Base-by-base conservation (phyloP, 2,329 filamentous ascomycete species). In the Fonsecaea pedrosoi region DNA sequence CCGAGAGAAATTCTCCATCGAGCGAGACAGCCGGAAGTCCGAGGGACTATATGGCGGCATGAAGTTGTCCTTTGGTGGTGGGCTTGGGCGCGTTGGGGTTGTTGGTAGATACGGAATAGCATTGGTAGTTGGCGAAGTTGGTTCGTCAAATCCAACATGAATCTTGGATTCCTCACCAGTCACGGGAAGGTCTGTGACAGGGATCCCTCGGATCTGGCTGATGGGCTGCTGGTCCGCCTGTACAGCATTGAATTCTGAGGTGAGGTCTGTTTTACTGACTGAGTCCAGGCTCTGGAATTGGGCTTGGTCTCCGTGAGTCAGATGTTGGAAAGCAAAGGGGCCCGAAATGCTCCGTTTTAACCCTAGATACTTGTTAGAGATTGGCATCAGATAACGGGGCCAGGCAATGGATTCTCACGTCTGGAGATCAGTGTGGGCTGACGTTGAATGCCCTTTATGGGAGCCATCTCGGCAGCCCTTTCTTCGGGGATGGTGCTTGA, bases 241-340 rank as follows among this genome's bases (percentile, higher is more conserved):
- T 61, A 85, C 82, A 34, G 83, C 80, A 63, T 82, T 83, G 74
- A 86, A 86, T 69, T 85, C 83, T 6, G 81, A 81, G 34, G 82
- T 82, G 21, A 87, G 77, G 35, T 86, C 82, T 64, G 82, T 79
- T 63, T 84, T 80, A 61, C 82, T 81, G 12, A 83, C 79, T 38
- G 80, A 81, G 45, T 86, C 82, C 21, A 88, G 76, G 3, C 79
- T 78, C 37, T 83, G 80, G 64, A 87, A 82, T 64, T 88, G 83
- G 30, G 82, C 76, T 30, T 83, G 82, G 64, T 83, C 82, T 34
- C 86, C 86, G 73, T 89, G 86, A 40, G 85, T 86, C 60, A 89
- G 76, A 72, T 89, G 87, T 69, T 89, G 86, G 73, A 89, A 89
- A 71, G 87, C 85, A 75, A 87, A 89, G 1, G 87, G 87, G 64